A percentile compares a stretch with the other conserved stretches of the same genome.
Conservation (phyloP, 306 rosid genomes). For the Leucaena leucocephala region DNA sequence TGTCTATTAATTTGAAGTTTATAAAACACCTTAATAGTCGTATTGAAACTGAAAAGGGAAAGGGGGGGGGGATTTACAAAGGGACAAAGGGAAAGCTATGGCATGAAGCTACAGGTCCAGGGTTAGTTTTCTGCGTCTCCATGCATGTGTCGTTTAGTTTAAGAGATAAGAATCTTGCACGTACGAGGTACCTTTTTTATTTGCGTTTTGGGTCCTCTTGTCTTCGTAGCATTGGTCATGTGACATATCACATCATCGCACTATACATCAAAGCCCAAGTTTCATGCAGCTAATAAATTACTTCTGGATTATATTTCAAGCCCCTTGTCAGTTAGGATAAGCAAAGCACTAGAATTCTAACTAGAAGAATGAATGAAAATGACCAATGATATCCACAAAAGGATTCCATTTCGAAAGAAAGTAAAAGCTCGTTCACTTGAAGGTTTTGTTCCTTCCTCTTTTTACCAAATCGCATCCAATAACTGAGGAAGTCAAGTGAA, state of each 20-base stretch:
- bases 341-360: neutral
- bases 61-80: constrained; percentile 27
- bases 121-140: neutral
- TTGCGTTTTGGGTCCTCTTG: neutral
- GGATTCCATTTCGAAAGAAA: neutral
- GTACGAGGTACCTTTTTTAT: neutral
- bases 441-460: neutral
- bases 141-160: neutral
- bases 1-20: neutral
- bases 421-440: neutral
- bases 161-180: neutral
- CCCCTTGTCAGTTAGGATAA: neutral
- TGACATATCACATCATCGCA: neutral
- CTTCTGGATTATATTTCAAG: neutral
- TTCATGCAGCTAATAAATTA: neutral
- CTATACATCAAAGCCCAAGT: neutral
- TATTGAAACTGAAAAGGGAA: constrained; percentile 44
- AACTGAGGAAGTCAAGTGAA: neutral
- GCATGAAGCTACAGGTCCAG: constrained; percentile 13
- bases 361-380: neutral
- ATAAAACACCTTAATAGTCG: neutral
- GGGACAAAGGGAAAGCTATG: neutral
- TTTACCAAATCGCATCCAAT: neutral
- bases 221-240: neutral
- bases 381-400: neutral